Evolutionary conservation across 129 eudicot species (phyloP).

Genomic region (Artemisia annua): DNA sequence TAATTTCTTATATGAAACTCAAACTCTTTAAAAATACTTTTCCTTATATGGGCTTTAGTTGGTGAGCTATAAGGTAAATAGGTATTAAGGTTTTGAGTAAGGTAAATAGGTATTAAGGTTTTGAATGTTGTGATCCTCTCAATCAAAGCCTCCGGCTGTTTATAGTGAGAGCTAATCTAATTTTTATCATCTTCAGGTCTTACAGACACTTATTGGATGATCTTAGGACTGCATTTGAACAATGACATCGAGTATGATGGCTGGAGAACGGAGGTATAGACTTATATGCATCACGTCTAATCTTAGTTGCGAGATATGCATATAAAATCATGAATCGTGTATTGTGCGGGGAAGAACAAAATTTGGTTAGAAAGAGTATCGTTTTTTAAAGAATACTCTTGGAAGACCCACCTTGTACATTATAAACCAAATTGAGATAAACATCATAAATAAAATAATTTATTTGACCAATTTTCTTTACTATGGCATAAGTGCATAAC

Average conservation of each 20-base stretch:
- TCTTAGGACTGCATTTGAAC: constrained; percentile 50
- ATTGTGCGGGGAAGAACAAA: not conserved
- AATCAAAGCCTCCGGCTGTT: not conserved
- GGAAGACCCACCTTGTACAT: too few relatives aligned
- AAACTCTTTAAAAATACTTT: too few relatives aligned
- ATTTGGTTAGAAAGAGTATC: not conserved
- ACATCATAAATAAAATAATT: not conserved
- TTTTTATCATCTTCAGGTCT: constrained; percentile 31
- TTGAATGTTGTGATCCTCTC: not conserved
- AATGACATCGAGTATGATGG: constrained; percentile 84
- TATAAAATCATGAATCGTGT: not conserved
- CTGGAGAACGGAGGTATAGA: constrained; percentile 89
- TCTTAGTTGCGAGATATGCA: not conserved
- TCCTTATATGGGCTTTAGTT: not conserved
- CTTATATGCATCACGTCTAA: not conserved
- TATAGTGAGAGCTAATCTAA: constrained; percentile 5
- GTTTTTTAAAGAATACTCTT: not conserved
- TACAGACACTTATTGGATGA: constrained; percentile 57
- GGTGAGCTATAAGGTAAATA: too few relatives aligned
- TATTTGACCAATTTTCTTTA: not conserved
- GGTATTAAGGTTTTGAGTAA: too few relatives aligned
- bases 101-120: constrained; percentile 1
- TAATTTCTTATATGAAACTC: too few relatives aligned
- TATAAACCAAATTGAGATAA: not conserved
- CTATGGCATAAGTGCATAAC: too few relatives aligned